Base-by-base conservation (phyloP, 176 grass and related monocot genomes). In the Zea mays region DNA sequence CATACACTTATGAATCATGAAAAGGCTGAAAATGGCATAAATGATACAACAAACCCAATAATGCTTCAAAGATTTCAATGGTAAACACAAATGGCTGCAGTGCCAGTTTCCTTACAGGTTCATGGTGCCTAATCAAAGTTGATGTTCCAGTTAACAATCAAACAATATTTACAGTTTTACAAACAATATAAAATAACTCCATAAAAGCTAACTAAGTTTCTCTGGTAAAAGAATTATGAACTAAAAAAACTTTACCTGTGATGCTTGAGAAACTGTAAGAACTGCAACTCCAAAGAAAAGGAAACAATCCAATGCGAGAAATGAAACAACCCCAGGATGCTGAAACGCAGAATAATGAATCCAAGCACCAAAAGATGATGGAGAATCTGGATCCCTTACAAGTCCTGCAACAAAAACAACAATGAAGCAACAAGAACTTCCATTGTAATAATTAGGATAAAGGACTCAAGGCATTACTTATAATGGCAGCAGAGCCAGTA, bases 281-380 rank as follows among this genome's bases (percentile, higher is more conserved):
- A 83, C 82, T 85, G 83, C 87, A 87, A 89, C 92, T 20, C 92
- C 92, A 42, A 96, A 90, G 90, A 99, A 93, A 71, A 99, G 79
- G 83, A 87, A 92, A 69, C 92, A 74, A 45, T 96, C 90, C 85
- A 96, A 83, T 39, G 86, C 58, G 1, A 93, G 54, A 83, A 99
- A 99, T 48, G 90, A 83, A 77, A 90, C 49, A 0, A 82, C 92
- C 8, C 90, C 96, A 67, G 88, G 79, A 91, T 99, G 88, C 46
- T 93, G 64, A 60, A 67, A 72, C 41, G 73, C 78, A 90, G 88
- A 93, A 90, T 93, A 85, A 67, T 42, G 77, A 16, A 99, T 62
- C 92, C 92, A 99, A 78, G 79, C 82, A 73, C 92, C 85, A 75
- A 99, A 99, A 66, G 85, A 85, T 81, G 88, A 52, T 78, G 92